Percentiles rank a stretch among this genome's conserved stretches.
Conservation (phyloP, 139 green algal genomes). For the Micractinium conductrix region DNA sequence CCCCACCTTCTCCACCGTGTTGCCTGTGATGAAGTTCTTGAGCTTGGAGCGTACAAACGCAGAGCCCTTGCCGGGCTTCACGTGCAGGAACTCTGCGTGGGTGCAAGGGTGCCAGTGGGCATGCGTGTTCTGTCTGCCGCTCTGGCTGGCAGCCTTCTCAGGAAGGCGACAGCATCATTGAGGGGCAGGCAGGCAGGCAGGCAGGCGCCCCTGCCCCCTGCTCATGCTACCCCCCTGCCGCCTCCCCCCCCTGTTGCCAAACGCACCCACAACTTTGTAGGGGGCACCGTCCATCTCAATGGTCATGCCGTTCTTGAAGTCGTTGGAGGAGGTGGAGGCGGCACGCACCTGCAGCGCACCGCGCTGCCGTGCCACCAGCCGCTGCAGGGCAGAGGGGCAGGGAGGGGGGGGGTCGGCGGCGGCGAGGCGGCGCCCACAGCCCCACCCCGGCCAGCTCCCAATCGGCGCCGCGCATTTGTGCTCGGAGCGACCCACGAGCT, state of each 20-base stretch:
- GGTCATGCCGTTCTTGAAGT: conserved; percentile 93
- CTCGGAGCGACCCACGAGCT: no score
- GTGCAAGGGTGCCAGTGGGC: no score
- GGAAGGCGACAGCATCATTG: no score
- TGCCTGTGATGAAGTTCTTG: conserved; percentile 94
- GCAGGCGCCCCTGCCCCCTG: no score
- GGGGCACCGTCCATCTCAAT: conserved; percentile 90
- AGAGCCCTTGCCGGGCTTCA: conserved; percentile 98
- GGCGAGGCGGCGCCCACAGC: background rate
- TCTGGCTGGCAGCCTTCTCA: no score
- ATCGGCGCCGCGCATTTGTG: no score
- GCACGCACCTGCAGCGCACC: conserved; percentile 21
- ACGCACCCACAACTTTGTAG: conserved; percentile 78
- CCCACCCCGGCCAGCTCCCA: background rate
- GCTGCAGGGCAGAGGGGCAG: background rate
- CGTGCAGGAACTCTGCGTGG: conserved; percentile 85
- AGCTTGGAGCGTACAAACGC: conserved; percentile 99
- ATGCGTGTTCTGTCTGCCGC: no score
- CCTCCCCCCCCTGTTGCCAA: no score
- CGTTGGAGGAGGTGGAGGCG: conserved; percentile 80
- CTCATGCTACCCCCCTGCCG: no score
- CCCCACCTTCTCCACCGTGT: conserved; percentile 76
- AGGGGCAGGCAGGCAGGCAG: no score
- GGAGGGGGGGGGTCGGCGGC: background rate
- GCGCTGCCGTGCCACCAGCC: background rate